Conservation (phyloP, 2,329 filamentous ascomycete genomes). For the Aspergillus sp. region DNA sequence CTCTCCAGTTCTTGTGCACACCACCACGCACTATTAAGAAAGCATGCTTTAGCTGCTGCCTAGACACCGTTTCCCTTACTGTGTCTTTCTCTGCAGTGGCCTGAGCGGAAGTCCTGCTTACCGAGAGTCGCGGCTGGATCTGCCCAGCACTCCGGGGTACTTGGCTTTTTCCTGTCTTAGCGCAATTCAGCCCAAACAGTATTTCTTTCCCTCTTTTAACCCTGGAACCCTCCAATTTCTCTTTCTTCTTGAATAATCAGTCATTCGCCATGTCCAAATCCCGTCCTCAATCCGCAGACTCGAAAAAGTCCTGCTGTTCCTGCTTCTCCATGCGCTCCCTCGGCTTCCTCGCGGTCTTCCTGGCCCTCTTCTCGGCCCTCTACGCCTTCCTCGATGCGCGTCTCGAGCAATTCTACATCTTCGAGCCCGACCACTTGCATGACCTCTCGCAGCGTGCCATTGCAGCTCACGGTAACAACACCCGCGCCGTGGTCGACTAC, state of each 20-base stretch:
- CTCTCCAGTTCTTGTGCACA: too few species aligned
- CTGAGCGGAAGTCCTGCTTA: conserved; percentile 10
- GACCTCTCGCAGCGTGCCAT: conserved; percentile 60
- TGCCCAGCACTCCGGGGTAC: too few species aligned
- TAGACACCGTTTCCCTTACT: too few species aligned
- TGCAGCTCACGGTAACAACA: conserved; percentile 65
- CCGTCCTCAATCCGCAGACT: not conserved
- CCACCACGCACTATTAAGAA: too few species aligned
- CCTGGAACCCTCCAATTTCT: not conserved
- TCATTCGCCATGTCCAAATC: conserved; percentile 2
- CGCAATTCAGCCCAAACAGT: conserved; percentile 1
- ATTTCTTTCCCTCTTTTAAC: conserved; percentile 5
- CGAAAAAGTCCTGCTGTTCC: conserved; percentile 16
- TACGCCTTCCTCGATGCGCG: conserved; percentile 32
- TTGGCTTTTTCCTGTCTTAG: not conserved
- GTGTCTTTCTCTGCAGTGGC: not conserved
- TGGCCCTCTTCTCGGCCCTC: conserved; percentile 28
- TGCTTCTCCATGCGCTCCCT: conserved; percentile 23
- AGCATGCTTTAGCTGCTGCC: too few species aligned
- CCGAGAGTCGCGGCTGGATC: conserved; percentile 1
- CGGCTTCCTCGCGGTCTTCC: conserved; percentile 25
- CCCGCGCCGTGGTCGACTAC: conserved; percentile 56
- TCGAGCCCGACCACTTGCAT: conserved; percentile 60
- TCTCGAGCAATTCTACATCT: conserved; percentile 59
- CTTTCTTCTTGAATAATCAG: not conserved